phyloP scores from a whole-genome alignment of 495 filamentous ascomycete species.

The Penicillium alfredii region DNA sequence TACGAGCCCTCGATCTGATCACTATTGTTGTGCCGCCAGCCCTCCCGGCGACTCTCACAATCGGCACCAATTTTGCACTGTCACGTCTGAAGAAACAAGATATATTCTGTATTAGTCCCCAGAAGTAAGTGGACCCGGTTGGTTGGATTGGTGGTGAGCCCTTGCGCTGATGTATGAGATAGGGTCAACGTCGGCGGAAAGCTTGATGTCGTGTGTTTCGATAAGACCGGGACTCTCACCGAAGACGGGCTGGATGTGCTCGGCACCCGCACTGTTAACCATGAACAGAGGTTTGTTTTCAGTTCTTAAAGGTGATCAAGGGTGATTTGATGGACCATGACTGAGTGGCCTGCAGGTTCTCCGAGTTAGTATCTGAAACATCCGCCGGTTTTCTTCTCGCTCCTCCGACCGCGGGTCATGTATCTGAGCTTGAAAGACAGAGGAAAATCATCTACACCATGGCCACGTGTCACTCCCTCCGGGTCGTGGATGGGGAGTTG shows the following conservation, averaged over 20 bases:
- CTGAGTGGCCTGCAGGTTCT: constrained; percentile 44
- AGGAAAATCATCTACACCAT: constrained; percentile 81
- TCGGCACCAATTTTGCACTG: constrained; percentile 93
- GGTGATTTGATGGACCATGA: not conserved
- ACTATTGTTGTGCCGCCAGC: constrained; percentile 98
- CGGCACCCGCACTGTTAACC: constrained; percentile 70
- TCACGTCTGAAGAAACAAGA: constrained; percentile 75
- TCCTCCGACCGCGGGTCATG: constrained; percentile 43
- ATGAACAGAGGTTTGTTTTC: constrained; percentile 41
- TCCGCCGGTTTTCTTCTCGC: constrained; percentile 45
- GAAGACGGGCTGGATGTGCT: constrained; percentile 96
- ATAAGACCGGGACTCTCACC: constrained; percentile 96
- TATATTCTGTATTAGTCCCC: constrained; percentile 97
- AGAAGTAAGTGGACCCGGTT: constrained; percentile 44
- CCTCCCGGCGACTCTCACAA: constrained; percentile 91
- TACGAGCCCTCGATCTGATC: constrained; percentile 89
- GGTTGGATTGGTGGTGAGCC: no score
- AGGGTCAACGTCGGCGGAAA: constrained; percentile 94
- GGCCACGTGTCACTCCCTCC: constrained; percentile 94
- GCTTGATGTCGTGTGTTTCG: constrained; percentile 93
- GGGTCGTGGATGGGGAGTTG: constrained; percentile 78
- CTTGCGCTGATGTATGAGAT: no score
- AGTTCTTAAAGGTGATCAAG: not conserved
- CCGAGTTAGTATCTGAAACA: constrained; percentile 51
- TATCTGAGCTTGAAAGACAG: constrained; percentile 55